Base-by-base conservation (phyloP, 2,329 filamentous ascomycete genomes). In the Beauveria sp. region DNA sequence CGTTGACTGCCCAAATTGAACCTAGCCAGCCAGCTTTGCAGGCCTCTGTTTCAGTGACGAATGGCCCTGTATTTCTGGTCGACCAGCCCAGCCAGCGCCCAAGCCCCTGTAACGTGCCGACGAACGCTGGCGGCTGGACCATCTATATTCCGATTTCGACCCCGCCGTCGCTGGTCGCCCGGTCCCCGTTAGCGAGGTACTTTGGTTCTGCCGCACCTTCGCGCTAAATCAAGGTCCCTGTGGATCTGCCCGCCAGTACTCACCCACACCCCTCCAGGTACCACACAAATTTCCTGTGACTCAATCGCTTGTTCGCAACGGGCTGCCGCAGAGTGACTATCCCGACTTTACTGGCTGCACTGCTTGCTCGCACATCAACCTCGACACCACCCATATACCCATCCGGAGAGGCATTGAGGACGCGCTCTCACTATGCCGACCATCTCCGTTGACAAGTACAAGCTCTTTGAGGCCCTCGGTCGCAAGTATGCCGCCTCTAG, bases 371-470 rank as follows among this genome's bases (percentile, higher is more conserved):
- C 56, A 52, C 12, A 59, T 22, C 46, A 51, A 34, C 24, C 47
- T 41, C 55, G 28, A 51, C 40, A 53, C 20, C n/a, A 37, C 41
- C 40, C 18, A 53, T 18, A 47, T 20, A 60, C 46, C 57, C 8
- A 12, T 26, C 20, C 7, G 56, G 61, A 63, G 59, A 68, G 65
- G 64, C 65, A 68, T 66, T 64, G 67, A 67, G 65, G 62, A 61
- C 61, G 58, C 55, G 50, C 59, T 70, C 67, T 72, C 72, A 75
- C 62, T 67, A 97, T 97, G 94, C 94, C 94, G 78, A 99, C 94
- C 73, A 97, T 99, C 70, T 84, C 88, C 69, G 92, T 97, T 69
- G 90, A 97, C 81, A 99, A 97, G 81, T 92, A 92, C 71, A 91
- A 88, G 72, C 90, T 99, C 73, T 97, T 90, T 83, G 87, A 96